Evolutionary conservation across 257 asterid species (phyloP).

Genomic region (Nicotiana obtusifolia): DNA sequence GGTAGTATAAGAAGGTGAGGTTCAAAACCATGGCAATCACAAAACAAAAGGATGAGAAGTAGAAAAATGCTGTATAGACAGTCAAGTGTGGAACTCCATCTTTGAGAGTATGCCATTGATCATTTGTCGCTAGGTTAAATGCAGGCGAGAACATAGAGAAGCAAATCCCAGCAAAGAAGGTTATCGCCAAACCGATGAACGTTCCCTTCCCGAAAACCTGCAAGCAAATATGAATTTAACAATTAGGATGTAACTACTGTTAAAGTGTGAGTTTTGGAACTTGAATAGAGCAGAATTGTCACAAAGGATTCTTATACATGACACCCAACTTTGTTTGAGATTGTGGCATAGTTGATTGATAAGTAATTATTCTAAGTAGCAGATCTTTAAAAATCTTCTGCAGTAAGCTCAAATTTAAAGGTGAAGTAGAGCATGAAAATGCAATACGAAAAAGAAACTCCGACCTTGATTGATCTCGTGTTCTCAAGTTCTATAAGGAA

Average conservation of each 20-base stretch:
- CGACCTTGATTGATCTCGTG: constrained; percentile 79
- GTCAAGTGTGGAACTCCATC: constrained; percentile 66
- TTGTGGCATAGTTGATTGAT: background rate
- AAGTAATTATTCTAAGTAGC: background rate
- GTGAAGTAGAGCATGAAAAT: background rate
- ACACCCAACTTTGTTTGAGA: background rate
- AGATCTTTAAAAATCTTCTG: background rate
- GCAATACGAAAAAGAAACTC: background rate
- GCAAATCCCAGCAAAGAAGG: constrained; percentile 87
- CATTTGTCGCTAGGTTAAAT: constrained; percentile 84
- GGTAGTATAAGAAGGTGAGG: constrained; percentile 60
- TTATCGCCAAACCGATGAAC: constrained; percentile 61
- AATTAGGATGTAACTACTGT: background rate
- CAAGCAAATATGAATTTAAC: background rate
- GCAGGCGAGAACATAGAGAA: constrained; percentile 92
- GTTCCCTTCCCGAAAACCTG: constrained; percentile 90
- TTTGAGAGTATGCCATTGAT: constrained; percentile 70
- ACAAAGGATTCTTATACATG: background rate
- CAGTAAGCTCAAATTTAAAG: too few species aligned
- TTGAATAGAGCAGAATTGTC: background rate
- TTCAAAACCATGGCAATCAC: constrained; percentile 62
- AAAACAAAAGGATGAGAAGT: constrained; percentile 79
- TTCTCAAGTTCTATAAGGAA: constrained; percentile 80
- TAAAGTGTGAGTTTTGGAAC: background rate
- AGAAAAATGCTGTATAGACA: constrained; percentile 87